phyloP scores from a whole-genome alignment of 2,329 filamentous ascomycete species.

The Passalora sequoiae region DNA sequence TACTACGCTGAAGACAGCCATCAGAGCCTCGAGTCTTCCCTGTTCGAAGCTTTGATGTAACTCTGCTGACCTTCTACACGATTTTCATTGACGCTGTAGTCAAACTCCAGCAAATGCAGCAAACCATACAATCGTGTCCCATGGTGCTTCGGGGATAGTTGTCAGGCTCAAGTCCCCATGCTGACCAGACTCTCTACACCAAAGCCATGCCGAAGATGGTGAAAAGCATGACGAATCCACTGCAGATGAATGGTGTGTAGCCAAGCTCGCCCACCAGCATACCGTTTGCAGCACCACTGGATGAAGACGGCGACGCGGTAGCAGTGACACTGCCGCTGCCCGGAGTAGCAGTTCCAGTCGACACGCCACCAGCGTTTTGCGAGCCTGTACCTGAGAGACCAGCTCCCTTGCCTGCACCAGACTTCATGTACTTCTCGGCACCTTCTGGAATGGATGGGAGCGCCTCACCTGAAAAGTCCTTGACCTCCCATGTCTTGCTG shows the following conservation, averaged over 20 bases:
- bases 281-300: constrained; percentile 41
- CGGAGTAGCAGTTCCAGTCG: constrained; percentile 46
- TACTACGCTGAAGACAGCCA: too few relatives aligned
- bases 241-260: constrained; percentile 49
- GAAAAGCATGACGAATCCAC: constrained; percentile 48
- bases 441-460: constrained; percentile 55
- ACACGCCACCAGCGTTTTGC: constrained; percentile 50
- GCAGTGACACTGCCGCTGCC: constrained; percentile 46
- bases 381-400: constrained; percentile 54
- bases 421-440: constrained; percentile 53
- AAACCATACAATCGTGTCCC: too few relatives aligned
- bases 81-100: too few relatives aligned
- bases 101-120: too few relatives aligned
- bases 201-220: constrained; percentile 39
- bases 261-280: constrained; percentile 44
- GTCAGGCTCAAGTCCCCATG: too few relatives aligned
- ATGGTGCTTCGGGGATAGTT: too few relatives aligned
- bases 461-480: constrained; percentile 38
- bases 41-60: too few relatives aligned
- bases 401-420: constrained; percentile 53
- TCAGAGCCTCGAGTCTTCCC: too few relatives aligned
- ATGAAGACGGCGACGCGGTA: constrained; percentile 30
- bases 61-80: too few relatives aligned
- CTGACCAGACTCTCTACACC: too few relatives aligned
- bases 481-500: constrained; percentile 54